Base-by-base conservation (phyloP, 208 protist genomes). In the Trichomonas tenax region DNA sequence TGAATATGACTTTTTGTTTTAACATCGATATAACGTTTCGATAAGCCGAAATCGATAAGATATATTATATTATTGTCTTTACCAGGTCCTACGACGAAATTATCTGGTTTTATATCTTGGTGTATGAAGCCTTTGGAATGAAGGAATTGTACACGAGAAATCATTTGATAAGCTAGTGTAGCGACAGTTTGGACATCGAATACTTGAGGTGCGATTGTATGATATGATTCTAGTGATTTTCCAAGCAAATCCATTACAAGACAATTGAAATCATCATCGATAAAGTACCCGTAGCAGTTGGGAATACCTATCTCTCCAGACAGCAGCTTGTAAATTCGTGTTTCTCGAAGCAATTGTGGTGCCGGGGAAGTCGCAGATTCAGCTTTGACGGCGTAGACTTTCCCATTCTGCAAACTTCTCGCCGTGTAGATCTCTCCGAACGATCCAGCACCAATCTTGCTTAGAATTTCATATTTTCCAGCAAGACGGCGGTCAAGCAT, bases 201-300 rank as follows among this genome's bases (percentile, higher is more conserved):
- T 88, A 97, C 98, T 72, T 98, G 97, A 48, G 38, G 51, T 96
- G 98, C 99, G 63, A 98, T 97, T 58, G 98, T 98, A 96, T 99
- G 99, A 15, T 99, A 97, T 96, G 99, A 99, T 96, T 99, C 99
- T 17, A 99, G 97, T 49, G 97, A 98, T 17, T 99, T 99, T 0
- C 99, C 99, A 0, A 99, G 97, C 14, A 99, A 97, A 93, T 99
- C 99, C 97, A 99, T 99, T 44, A 99, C 99, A 97, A 99, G 98
- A 23, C 99, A 98, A 96, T 99, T 99, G 97, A 99, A 99, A 95
- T 99, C 98, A 0, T 98, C 99, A 63, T 99, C 98, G 3, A 98
- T 90, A 2, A 99, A 99, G 97, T 97, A 99, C 97, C 98, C 99
- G 97, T 98, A 98, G 0, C 99, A 97, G 38, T 98, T 97, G 0